Evolutionary conservation across 352 stramenopile genomes (phyloP), one percentile per base, ranked within the genome.

Genomic region (Phytopythium aichiense): DNA sequence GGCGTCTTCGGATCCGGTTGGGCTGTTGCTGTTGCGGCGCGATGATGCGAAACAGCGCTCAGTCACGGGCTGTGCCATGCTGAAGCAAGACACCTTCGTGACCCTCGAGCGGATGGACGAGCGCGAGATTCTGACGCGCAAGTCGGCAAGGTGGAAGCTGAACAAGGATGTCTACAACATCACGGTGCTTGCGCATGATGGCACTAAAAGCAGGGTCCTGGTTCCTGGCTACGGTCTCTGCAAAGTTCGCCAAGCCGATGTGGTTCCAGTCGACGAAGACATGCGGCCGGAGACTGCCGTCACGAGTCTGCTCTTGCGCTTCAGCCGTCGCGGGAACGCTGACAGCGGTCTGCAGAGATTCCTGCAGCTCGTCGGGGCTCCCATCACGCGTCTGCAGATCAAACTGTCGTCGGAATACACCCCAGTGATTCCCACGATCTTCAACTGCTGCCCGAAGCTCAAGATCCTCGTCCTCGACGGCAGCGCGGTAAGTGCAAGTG

Each of bases 201-300:
- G 31, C 25, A 9, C 6, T 35, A 3, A 55, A 6, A 9, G 28
- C 22, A 43, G 38, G 12, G 15, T 38, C 15, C 13, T 55, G 16
- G 16, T 55, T 55, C 49, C 49, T 55, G 49, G 49, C 7, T 55
- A 55, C 25, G 49, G 48, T 28, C 28, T 55, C 15, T 55, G 49
- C 49, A 16, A 25, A 16, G 49, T 55, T 6, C 12, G 25, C n/a
- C 22, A 16, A 23, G 25, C 8, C 15, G 25, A 55, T 23, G 49
- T 55, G 49, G 15, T 40, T n/a, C 25, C 49, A 55, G 49, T 4
- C 11, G 49, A 40, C 25, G 7, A 13, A 38, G 22, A n/a, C 4
- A 40, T 9, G 25, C 49, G 25, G 25, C 15, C 28, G 28, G 28
- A n/a, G 23, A 38, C 49, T n/a, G 49, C 7, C 16, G 11, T 55